Percentiles rank a stretch among this genome's conserved stretches.
phyloP scores from a whole-genome alignment of 2,329 filamentous ascomycete genomes.

The Stagonosporopsis cucurbitacearum region DNA sequence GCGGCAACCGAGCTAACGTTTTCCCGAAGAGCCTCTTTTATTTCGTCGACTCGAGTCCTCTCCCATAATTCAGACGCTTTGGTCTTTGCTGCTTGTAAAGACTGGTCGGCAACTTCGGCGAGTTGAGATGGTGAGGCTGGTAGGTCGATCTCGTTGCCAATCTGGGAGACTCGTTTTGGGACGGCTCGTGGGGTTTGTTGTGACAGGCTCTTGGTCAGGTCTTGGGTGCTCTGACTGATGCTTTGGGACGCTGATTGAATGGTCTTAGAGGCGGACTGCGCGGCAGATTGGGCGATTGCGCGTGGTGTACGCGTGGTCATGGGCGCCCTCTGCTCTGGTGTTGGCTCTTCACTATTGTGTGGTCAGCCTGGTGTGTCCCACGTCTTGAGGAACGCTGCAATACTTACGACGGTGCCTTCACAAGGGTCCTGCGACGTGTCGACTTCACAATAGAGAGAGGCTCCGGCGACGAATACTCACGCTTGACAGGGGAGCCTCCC shows the following conservation, averaged over 20 bases:
- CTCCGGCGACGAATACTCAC: constrained; percentile 49
- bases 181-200: constrained; percentile 43
- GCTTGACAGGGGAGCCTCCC: constrained; percentile 60
- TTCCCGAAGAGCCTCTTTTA: constrained; percentile 70
- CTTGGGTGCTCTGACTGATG: constrained; percentile 4
- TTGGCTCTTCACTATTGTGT: constrained; percentile 50
- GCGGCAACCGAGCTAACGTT: constrained; percentile 71
- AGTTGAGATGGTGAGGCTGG: constrained; percentile 74
- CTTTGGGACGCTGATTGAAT: constrained; percentile 12
- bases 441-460: constrained; percentile 40
- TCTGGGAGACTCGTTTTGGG: constrained; percentile 62
- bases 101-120: constrained; percentile 67
- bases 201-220: constrained; percentile 8
- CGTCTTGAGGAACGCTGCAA: constrained; percentile 23
- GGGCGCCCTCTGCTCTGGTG: constrained; percentile 51
- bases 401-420: constrained; percentile 45
- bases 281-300: constrained; percentile 6
- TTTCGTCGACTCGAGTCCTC: constrained; percentile 70
- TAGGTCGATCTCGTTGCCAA: constrained; percentile 61
- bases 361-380: constrained; percentile 37
- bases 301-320: constrained; percentile 10
- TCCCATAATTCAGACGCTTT: constrained; percentile 70
- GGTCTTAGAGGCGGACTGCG: constrained; percentile 36
- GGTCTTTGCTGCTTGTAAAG: constrained; percentile 72
- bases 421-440: constrained; percentile 43